Base-by-base conservation (phyloP, 169 alveolate genomes). In the Cryptosporidium sp. region DNA sequence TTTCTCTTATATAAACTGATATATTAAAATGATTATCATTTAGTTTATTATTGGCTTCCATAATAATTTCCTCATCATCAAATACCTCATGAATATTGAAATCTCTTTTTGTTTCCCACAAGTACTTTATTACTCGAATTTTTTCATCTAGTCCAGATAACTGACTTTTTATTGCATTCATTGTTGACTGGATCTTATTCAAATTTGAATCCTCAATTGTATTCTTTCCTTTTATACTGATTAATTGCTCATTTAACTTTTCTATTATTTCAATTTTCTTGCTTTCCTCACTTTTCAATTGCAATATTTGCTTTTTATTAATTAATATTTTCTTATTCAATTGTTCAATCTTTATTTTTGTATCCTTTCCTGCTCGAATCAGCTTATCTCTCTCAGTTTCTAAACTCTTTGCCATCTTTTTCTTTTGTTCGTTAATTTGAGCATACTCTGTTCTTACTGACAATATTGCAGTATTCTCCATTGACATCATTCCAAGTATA, bases 391-490 rank as follows among this genome's bases (percentile, higher is more conserved):
- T 51, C 53, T 80, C 65, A n/a, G 9, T 37, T 26, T 44, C 89
- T 31, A 61, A 44, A 18, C 52, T 53, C 23, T 44, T 67, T 7
- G 29, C 23, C 21, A 80, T 61, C 12, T n/a, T 62, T 45, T 80
- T 42, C 48, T 65, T 80, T 10, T 62, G 48, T 6, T 80, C 75
- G 26, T 61, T 65, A 7, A 80, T 60, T 23, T 51, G 65, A 18
- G 89, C 52, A 33, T 65, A 80, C 31, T 80, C 75, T 12, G 70
- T 21, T 12, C 56, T 80, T 10, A 42, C 39, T 10, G 68, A 42
- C 44, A 80, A 53, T 26, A 80, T 61, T 9, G 62, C 89, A 42
- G 89, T 44, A 65, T 65, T 65, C 52, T 80, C 89, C 75, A 42
- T 10, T 5, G 89, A 80, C 7, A 80, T 65, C 75, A 80, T 62